phyloP scores from a whole-genome alignment of 306 rosid species.

The Vigna radiata region DNA sequence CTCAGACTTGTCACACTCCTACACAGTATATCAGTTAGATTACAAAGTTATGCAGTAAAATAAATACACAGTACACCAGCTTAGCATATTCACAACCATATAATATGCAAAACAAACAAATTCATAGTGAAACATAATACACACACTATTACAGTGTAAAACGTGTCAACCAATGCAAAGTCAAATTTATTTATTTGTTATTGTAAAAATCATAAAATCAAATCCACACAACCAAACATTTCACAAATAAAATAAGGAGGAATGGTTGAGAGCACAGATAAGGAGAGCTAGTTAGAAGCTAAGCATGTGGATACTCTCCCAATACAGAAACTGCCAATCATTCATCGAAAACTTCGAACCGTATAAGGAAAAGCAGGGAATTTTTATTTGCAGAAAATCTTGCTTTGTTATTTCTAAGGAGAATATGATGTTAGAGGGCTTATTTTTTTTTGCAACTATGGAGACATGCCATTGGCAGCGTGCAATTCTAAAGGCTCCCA shows the following conservation, averaged over 20 bases:
- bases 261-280: constrained; percentile 18
- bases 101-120: constrained; percentile 6
- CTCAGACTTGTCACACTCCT: constrained; percentile 31
- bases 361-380: constrained; percentile 37
- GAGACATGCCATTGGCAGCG: constrained; percentile 64
- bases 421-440: constrained; percentile 43
- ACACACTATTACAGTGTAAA: too few relatives aligned
- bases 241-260: constrained; percentile 30
- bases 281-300: constrained; percentile 34
- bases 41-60: constrained; percentile 17
- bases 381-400: constrained; percentile 20
- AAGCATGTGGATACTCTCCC: constrained; percentile 44
- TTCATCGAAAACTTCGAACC: constrained; percentile 49
- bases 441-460: constrained; percentile 40
- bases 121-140: too few relatives aligned
- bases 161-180: too few relatives aligned
- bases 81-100: background rate
- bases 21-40: constrained; percentile 31
- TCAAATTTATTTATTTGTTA: too few relatives aligned
- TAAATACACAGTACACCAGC: background rate
- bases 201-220: too few relatives aligned
- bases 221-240: background rate
- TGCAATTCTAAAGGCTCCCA: constrained; percentile 81
- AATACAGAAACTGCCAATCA: constrained; percentile 53
- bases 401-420: constrained; percentile 40